A percentile compares a stretch with the other conserved stretches of the same genome.
Evolutionary conservation across 2,329 filamentous ascomycete species (phyloP).

Genomic region (Macrophomina pseudophaseolina): DNA sequence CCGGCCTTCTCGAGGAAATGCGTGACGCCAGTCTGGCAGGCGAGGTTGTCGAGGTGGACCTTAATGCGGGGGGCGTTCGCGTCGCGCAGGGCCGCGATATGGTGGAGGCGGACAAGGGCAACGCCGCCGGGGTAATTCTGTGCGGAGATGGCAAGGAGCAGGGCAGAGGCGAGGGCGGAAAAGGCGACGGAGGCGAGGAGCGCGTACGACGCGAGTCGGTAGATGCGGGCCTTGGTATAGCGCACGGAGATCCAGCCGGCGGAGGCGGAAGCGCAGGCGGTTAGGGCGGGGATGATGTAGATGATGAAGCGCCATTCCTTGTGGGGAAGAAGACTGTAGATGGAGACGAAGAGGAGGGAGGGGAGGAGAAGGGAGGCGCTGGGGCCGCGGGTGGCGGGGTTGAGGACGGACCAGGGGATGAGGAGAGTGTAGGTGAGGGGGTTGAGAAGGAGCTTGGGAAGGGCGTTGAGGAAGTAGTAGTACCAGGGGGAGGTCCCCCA

Average conservation of each 20-base stretch:
- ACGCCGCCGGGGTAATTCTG: slow-evolving; percentile 94
- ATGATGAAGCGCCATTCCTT: slow-evolving; percentile 97
- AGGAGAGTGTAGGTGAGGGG: slow-evolving; percentile 65
- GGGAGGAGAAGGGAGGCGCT: slow-evolving; percentile 66
- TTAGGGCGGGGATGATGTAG: slow-evolving; percentile 82
- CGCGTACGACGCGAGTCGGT: slow-evolving; percentile 59
- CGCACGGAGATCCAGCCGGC: slow-evolving; percentile 69
- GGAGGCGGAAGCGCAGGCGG: slow-evolving; percentile 74
- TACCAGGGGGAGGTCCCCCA: slow-evolving; percentile 89
- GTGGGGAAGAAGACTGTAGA: slow-evolving; percentile 90
- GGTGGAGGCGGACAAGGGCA: slow-evolving; percentile 63
- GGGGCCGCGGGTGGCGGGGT: slow-evolving; percentile 48
- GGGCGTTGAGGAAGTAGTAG: slow-evolving; percentile 81
- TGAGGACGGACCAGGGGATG: slow-evolving; percentile 57
- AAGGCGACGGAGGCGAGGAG: slow-evolving; percentile 65
- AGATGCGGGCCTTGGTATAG: slow-evolving; percentile 64
- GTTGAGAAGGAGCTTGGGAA: slow-evolving; percentile 85
- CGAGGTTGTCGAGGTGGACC: slow-evolving; percentile 65
- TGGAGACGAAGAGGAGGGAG: slow-evolving; percentile 70
- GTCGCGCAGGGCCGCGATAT: slow-evolving; percentile 30
- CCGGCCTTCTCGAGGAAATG: slow-evolving; percentile 54
- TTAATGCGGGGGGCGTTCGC: slow-evolving; percentile 36
- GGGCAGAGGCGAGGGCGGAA: slow-evolving; percentile 65
- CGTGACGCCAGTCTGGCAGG: slow-evolving; percentile 68
- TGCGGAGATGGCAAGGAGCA: slow-evolving; percentile 77